Evolutionary conservation across 176 grass and related monocot species (phyloP), one percentile per base, ranked within the genome.

Genomic region (Puya raimondii): DNA sequence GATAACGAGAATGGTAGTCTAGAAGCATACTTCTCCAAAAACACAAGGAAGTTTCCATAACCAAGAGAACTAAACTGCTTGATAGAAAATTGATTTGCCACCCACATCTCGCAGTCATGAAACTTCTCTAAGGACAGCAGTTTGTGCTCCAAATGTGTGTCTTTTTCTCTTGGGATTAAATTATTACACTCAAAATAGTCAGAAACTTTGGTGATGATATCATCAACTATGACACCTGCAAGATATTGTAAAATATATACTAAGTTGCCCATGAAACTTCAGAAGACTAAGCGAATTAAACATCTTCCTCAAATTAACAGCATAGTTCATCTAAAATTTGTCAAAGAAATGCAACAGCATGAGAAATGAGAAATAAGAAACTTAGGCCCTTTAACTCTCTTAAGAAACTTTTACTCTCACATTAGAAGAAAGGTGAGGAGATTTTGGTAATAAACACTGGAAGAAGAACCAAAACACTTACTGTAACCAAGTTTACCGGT

Each of bases 11-110:
- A 72, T n/a, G 79, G 82, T 22, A 92, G 79, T 17, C 69, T 68
- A 77, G 83, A 67, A 71, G 59, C 64, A 85, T 92, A 65, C 82
- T 85, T 80, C 49, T 76, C 79, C 82, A 97, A 87, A 83, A 97
- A 97, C 22, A 80, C 79, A 11, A 90, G 82, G 68, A 97, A 92
- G 72, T 64, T 80, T 33, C 93, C 93, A 79, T 90, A 81, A 71
- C 84, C 89, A 79, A 97, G 80, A 72, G 84, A 75, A 74, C 15
- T 79, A 80, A 97, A 97, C 71, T 92, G 81, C n/a, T 85, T 76
- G 48, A 79, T 83, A 23, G 82, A 90, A 83, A 85, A 92, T 73
- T 85, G 79, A 72, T 61, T 75, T 61, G 67, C 65, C 26, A 90
- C 65, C 79, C 81, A 92, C 71, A 69, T 65, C 69, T 88, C 86